These are phyloP conservation scores for Salvia splendens DNA, from an alignment of 257 asterid genomes.

Conservation along the genomic window DNA sequence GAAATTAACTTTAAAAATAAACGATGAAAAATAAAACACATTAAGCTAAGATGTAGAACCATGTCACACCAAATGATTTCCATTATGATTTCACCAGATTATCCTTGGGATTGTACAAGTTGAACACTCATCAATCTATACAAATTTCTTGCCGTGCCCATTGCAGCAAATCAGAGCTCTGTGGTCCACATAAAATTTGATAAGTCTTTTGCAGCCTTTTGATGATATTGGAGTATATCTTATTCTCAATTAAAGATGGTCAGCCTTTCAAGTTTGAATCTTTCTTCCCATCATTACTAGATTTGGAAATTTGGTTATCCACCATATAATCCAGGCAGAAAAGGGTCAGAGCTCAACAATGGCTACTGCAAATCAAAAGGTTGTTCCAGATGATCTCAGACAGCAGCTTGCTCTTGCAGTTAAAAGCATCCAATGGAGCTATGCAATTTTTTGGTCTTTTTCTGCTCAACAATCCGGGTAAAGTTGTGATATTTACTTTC, in stretches of 20 bases:
- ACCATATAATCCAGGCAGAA: slow-evolving; percentile 5
- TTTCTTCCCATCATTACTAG: neutral
- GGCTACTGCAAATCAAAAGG: slow-evolving; percentile 49
- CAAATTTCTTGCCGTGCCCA: neutral
- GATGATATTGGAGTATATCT: neutral
- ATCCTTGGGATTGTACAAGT: neutral
- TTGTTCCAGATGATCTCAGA: slow-evolving; percentile 48
- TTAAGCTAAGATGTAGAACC: too few species aligned
- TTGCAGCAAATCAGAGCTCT: neutral
- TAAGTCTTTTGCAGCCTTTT: neutral
- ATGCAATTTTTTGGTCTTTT: slow-evolving; percentile 83
- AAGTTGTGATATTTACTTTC: slow-evolving; percentile 10
- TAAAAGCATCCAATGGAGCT: slow-evolving; percentile 81
- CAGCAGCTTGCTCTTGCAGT: slow-evolving; percentile 74
- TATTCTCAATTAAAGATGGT: neutral
- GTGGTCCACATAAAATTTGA: slow-evolving; percentile 24
- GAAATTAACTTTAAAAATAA: neutral
- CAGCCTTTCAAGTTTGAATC: slow-evolving; percentile 9
- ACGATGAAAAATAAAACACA: neutral
- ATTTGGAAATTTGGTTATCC: neutral
- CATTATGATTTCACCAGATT: slow-evolving; percentile 16
- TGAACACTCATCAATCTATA: neutral
- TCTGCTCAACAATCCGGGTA: slow-evolving; percentile 72
- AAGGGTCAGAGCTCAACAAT: slow-evolving; percentile 34
- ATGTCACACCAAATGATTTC: neutral